phyloP scores from a whole-genome alignment of 2,329 filamentous ascomycete species.

The Bipolaris bicolor region DNA sequence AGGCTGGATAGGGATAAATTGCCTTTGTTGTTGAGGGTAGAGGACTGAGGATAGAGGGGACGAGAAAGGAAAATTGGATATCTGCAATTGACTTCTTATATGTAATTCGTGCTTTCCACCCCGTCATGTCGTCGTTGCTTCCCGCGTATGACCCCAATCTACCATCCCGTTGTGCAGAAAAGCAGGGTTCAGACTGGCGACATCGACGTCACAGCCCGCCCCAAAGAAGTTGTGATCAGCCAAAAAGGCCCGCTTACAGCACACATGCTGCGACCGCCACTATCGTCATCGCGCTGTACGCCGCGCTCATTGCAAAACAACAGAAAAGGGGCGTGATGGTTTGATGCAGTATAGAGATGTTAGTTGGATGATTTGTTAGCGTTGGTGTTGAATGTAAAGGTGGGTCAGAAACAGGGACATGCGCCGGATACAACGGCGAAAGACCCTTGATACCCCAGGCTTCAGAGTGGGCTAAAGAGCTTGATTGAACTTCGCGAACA shows the following conservation, averaged over 20 bases:
- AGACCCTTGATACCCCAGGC: conserved; percentile 19
- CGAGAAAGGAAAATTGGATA: background rate
- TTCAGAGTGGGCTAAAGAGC: conserved; percentile 27
- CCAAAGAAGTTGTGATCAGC: conserved; percentile 15
- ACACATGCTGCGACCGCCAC: conserved; percentile 5
- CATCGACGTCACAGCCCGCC: conserved; percentile 24
- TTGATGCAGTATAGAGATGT: background rate
- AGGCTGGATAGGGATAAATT: too few relatives aligned
- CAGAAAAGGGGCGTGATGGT: background rate
- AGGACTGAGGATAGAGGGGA: background rate
- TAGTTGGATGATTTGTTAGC: background rate
- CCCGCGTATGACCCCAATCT: background rate
- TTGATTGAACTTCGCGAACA: conserved; percentile 21
- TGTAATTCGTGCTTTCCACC: background rate
- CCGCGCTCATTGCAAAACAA: background rate
- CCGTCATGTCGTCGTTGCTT: background rate
- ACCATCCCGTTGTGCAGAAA: background rate
- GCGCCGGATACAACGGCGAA: conserved; percentile 3
- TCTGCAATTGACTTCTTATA: background rate
- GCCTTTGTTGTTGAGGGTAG: too few relatives aligned
- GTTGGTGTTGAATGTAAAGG: conserved; percentile 12
- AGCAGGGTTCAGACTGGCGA: conserved; percentile 13
- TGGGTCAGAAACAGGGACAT: conserved; percentile 19
- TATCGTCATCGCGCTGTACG: conserved; percentile 11
- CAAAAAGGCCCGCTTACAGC: background rate